Conservation (phyloP, 2,329 filamentous ascomycete species). For the Rhexocercosporidium sp. region DNA sequence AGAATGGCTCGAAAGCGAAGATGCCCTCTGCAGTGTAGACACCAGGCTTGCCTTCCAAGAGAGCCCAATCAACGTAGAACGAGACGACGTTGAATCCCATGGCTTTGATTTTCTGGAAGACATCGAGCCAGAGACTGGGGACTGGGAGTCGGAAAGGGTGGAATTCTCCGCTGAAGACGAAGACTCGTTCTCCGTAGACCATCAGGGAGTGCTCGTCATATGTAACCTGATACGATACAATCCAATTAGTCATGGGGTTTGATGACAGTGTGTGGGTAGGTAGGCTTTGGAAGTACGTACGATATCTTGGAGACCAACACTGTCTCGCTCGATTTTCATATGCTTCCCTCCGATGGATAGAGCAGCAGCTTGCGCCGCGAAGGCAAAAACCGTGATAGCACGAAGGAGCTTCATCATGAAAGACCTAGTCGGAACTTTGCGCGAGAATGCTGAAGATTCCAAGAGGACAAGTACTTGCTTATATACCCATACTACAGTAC, state of each 20-base stretch:
- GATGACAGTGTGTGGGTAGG: background rate
- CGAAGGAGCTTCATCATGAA: constrained; percentile 46
- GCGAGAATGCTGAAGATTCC: background rate
- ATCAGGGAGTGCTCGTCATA: constrained; percentile 69
- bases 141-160: constrained; percentile 68
- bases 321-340: constrained; percentile 54
- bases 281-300: constrained; percentile 45
- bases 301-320: constrained; percentile 59
- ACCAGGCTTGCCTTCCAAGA: constrained; percentile 75
- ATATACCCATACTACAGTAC: constrained; percentile 1
- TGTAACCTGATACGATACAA: constrained; percentile 49
- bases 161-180: constrained; percentile 68
- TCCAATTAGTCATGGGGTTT: background rate
- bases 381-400: constrained; percentile 42
- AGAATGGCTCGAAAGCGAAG: constrained; percentile 76
- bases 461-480: constrained; percentile 3
- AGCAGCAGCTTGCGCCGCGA: constrained; percentile 52
- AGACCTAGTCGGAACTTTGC: background rate
- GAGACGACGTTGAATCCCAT: constrained; percentile 81
- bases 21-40: constrained; percentile 73
- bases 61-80: constrained; percentile 80
- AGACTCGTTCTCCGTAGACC: constrained; percentile 64
- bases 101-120: constrained; percentile 84
- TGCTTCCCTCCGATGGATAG: constrained; percentile 55
- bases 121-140: constrained; percentile 67